Evolutionary conservation across 805 yeast genomes (phyloP), one percentile per base, ranked within the genome.

Genomic region (Starmerella stigmatis): DNA sequence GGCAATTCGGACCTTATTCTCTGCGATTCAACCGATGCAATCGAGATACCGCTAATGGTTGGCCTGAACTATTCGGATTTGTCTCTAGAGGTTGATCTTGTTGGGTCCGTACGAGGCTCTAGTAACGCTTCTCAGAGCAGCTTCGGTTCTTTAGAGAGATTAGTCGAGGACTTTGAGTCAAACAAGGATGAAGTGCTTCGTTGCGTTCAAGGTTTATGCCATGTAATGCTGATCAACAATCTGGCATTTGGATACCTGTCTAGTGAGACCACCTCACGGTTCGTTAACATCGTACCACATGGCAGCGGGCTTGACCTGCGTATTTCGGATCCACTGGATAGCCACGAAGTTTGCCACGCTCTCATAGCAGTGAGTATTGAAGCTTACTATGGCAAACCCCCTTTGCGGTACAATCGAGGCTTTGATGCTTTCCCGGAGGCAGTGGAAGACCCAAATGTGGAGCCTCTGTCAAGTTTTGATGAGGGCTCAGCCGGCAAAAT

Each of bases 211-310:
- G 40, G 47, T 16, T 46, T 56, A 11, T 37, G 36, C 35, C 41
- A 42, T 41, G 40, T 47, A 11, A 46, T 58, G 54, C 33, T 49
- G 10, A 22, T 55, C 15, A 58, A 58, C 34, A 44, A 47, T 21
- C 33, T 55, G 6, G 43, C 49, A 7, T 47, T 46, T 30, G 61
- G 60, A 6, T 53, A 44, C 31, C 12, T 58, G 3, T 37, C 54
- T 0, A 51, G 54, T 9, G 52, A 52, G 11, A 9, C 34, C 3
- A 29, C 25, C 20, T 49, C 53, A 4, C 34, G 55, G 29, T 54
- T 57, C 43, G 42, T 58, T 10, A 19, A 30, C 4, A 11, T 50
- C 3, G 29, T 22, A 2, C 44, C 45, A 3, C 29, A 43, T n/a
- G 17, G 15, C 12, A 41, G 25, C 5, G 36, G 31, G 20, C 27